Evolutionary conservation across 345 rosid genomes (phyloP).

Genomic region (Euphorbia pulcherrima): DNA sequence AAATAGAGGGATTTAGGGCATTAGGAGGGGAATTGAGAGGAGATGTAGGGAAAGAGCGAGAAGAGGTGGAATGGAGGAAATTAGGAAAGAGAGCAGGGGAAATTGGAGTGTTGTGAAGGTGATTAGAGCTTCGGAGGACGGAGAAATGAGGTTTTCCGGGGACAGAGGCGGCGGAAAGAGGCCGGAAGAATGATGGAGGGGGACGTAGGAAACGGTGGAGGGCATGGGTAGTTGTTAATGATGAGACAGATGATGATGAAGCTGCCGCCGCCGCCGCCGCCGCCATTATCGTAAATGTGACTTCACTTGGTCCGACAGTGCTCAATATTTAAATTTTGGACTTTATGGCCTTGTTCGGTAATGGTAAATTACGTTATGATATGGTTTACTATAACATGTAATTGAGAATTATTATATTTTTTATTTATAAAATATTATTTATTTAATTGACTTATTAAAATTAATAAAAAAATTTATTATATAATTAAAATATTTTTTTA

Average conservation of each 20-base stretch:
- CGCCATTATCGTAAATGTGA: too few relatives aligned
- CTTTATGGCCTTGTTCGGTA: too few relatives aligned
- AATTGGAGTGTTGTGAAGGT: background rate
- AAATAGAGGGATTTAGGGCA: background rate
- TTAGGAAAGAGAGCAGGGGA: background rate
- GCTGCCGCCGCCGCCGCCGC: slow-evolving; percentile 14
- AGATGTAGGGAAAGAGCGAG: slow-evolving; percentile 1
- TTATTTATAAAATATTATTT: too few relatives aligned
- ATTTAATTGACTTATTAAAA: too few relatives aligned
- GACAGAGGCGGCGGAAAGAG: slow-evolving; percentile 1
- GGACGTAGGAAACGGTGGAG: slow-evolving; percentile 22
- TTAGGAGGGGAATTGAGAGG: background rate
- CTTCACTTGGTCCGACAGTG: background rate
- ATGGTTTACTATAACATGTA: too few relatives aligned
- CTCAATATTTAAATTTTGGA: background rate
- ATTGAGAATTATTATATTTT: too few relatives aligned
- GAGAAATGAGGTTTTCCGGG: background rate
- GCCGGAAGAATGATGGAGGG: background rate
- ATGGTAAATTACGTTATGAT: too few relatives aligned
- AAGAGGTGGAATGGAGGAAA: background rate
- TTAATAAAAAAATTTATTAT: too few relatives aligned
- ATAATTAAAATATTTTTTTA: too few relatives aligned
- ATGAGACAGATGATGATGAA: background rate
- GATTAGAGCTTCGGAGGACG: background rate
- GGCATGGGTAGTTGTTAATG: slow-evolving; percentile 9